Conservation (phyloP, 768 basidiomycete species). For the Suillus subaureus region DNA sequence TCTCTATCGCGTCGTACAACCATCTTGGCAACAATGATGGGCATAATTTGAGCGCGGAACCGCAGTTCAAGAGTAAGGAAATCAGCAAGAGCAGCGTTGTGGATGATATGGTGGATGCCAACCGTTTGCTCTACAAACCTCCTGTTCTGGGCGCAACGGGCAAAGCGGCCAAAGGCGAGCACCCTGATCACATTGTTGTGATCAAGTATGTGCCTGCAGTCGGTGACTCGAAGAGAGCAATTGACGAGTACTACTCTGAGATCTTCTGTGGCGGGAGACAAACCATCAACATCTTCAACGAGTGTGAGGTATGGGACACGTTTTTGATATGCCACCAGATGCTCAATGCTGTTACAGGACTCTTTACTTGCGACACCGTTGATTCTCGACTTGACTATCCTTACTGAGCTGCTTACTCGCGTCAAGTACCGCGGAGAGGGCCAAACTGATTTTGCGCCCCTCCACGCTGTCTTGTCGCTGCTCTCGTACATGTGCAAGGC, state of each 20-base stretch:
- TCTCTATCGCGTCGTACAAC: slow-evolving; percentile 97
- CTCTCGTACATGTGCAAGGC: slow-evolving; percentile 98
- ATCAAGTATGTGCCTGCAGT: slow-evolving; percentile 98
- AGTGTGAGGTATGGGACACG: slow-evolving; percentile 74
- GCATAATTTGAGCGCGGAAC: slow-evolving; percentile 84
- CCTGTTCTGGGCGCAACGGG: slow-evolving; percentile 57
- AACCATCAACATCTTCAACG: slow-evolving; percentile 96
- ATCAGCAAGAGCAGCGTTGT: slow-evolving; percentile 97
- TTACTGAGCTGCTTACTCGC: slow-evolving; percentile 92
- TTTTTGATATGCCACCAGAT: slow-evolving; percentile 8
- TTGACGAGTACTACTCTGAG: slow-evolving; percentile 99
- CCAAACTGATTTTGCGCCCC: slow-evolving; percentile 69
- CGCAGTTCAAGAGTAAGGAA: slow-evolving; percentile 98
- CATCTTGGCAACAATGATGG: slow-evolving; percentile 99
- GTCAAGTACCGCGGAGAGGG: slow-evolving; percentile 76
- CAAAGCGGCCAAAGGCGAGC: slow-evolving; percentile 82
- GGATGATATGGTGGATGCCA: slow-evolving; percentile 96
- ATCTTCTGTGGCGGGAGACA: slow-evolving; percentile 95
- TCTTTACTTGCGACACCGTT: slow-evolving; percentile 95
- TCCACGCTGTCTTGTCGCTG: slow-evolving; percentile 91
- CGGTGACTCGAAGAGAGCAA: slow-evolving; percentile 97
- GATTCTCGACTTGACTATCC: slow-evolving; percentile 91
- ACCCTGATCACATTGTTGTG: slow-evolving; percentile 95
- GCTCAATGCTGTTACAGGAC: slow-evolving; percentile 52
- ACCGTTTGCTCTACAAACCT: slow-evolving; percentile 88